Evolutionary conservation across 345 rosid species (phyloP).

Genomic region (Euclidium syriacum): DNA sequence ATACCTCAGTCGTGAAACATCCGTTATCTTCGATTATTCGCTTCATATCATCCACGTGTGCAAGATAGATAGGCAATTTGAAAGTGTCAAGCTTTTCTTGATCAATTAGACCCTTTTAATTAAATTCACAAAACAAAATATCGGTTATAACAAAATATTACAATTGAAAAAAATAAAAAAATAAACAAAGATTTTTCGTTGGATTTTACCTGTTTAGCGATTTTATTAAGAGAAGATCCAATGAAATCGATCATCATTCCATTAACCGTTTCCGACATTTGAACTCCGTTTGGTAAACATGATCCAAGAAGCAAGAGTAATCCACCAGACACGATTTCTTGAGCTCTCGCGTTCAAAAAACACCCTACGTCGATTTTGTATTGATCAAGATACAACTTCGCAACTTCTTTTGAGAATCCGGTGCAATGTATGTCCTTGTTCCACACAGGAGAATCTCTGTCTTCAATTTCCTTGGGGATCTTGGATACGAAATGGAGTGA

Average conservation of each 20-base stretch:
- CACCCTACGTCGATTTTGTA: not conserved
- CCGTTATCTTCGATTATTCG: not conserved
- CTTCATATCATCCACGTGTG: not conserved
- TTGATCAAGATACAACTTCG: not conserved
- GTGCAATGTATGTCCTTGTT: not conserved
- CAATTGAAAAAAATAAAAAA: too few relatives aligned
- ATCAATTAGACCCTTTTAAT: not conserved
- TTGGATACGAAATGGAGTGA: constrained; percentile 31
- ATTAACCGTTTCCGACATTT: not conserved
- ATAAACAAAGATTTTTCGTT: not conserved
- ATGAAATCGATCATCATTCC: not conserved
- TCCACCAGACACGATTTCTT: not conserved
- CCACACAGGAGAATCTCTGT: not conserved
- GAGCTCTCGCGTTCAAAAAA: not conserved
- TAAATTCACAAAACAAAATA: not conserved
- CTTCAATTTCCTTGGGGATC: not conserved
- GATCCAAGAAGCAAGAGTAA: too few relatives aligned
- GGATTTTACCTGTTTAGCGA: not conserved
- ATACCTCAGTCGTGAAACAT: not conserved
- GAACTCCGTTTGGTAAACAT: not conserved
- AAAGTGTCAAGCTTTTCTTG: not conserved
- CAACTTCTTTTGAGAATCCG: not conserved
- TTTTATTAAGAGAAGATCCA: not conserved
- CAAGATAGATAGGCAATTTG: not conserved
- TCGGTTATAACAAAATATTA: not conserved